Evolutionary conservation across 1,284 basidiomycete genomes (phyloP), one percentile per base, ranked within the genome.

Genomic region (Tilletia indica): DNA sequence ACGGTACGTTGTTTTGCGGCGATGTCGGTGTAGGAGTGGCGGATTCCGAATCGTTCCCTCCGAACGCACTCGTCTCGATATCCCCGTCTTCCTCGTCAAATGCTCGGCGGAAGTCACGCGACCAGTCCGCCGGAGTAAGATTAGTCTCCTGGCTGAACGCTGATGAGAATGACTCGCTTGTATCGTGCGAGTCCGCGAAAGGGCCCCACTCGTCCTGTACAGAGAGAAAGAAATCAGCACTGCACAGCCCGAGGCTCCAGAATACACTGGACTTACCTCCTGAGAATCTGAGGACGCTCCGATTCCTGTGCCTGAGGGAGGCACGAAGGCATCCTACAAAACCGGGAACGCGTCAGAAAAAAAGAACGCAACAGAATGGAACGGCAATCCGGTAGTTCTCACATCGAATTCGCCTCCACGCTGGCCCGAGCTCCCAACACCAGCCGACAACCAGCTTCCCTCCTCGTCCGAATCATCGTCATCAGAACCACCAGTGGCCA

Each of bases 131-230:
- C 2, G 82, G 77, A n/a, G 82, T 83, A 14, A 83, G 72, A 51
- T 82, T 82, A 2, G 61, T 42, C 36, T 64, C 61, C 68, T 82
- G 77, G 11, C 78, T 73, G 34, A 76, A 77, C 3, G 61, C 9
- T 74, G 73, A 67, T 76, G 74, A 48, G 2, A 58, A 67, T 4
- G 67, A 66, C 3, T 56, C 58, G 9, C 63, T 34, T 14, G 25
- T 49, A 36, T 63, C 71, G 12, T 63, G 69, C 5, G 78, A 76
- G 61, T 82, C 82, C 4, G 81, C 75, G 68, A 83, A 83, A 9
- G 82, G 81, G 12, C 82, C 82, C 82, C 82, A 84, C 11, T 83
- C 82, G 71, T 81, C 79, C 56, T 83, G 79, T 4, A 25, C 14
- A 67, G 19, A 14, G 42, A 78, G 76, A 54, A 75, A 74, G 4